A percentile compares a stretch with the other conserved stretches of the same genome.
Conservation (phyloP, 768 basidiomycete genomes). For the Omphalotus guepiniiformis region DNA sequence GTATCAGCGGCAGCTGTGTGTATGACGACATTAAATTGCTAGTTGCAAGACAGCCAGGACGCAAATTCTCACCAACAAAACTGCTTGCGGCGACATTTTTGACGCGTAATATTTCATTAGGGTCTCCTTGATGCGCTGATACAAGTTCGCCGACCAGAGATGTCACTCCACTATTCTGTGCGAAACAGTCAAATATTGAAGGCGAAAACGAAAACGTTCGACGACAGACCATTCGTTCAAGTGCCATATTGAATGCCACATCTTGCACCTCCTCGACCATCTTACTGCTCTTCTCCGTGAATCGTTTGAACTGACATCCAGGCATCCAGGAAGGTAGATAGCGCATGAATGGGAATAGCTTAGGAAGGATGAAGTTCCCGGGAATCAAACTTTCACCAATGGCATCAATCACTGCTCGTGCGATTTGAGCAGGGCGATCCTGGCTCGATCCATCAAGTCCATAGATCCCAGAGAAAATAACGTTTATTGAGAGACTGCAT, state of each 20-base stretch:
- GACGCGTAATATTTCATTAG: not conserved
- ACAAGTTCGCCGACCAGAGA: not conserved
- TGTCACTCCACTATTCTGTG: not conserved
- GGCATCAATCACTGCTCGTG: not conserved
- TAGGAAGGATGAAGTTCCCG: slow-evolving; percentile 4
- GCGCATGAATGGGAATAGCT: slow-evolving; percentile 25
- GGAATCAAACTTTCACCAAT: not conserved
- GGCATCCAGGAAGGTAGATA: slow-evolving; percentile 27
- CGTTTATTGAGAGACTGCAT: slow-evolving; percentile 23
- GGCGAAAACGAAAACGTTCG: too few relatives aligned
- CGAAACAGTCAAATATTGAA: not conserved
- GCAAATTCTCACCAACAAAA: not conserved
- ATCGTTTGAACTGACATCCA: slow-evolving; percentile 23
- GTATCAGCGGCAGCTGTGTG: not conserved
- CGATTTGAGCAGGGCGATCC: slow-evolving; percentile 13
- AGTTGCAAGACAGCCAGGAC: too few relatives aligned
- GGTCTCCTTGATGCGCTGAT: not conserved
- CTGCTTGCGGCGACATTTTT: not conserved
- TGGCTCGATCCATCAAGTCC: slow-evolving; percentile 30
- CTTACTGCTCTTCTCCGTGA: slow-evolving; percentile 10
- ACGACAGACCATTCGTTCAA: too few relatives aligned
- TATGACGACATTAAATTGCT: too few relatives aligned
- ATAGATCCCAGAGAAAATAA: slow-evolving; percentile 29
- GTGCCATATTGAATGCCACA: not conserved
- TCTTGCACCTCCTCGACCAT: not conserved